Evolutionary conservation across 1,284 basidiomycete species (phyloP).

Genomic region (Acaromyces ingoldii): DNA sequence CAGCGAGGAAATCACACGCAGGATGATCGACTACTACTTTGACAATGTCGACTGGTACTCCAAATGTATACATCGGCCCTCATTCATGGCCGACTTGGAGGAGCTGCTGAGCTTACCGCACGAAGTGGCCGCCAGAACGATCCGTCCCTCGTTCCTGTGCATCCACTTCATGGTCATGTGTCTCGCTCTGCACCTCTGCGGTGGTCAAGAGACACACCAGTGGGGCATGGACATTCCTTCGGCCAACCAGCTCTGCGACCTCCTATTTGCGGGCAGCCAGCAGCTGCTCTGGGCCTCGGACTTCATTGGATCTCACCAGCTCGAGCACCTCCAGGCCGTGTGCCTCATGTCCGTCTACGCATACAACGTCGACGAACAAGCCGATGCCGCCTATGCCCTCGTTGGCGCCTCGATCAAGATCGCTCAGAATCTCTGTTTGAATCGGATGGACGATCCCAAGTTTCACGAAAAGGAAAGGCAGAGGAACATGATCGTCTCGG

Average conservation of each 20-base stretch:
- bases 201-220: constrained; percentile 14
- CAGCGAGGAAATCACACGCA: constrained; percentile 7
- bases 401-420: constrained; percentile 43
- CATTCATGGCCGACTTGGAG: constrained; percentile 11
- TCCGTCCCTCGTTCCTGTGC: constrained; percentile 34
- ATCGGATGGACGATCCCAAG: constrained; percentile 18
- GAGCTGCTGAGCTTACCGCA: constrained; percentile 23
- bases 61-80: constrained; percentile 1
- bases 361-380: constrained; percentile 41
- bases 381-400: constrained; percentile 41
- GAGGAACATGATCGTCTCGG: background rate
- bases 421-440: constrained; percentile 22
- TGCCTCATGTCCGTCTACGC: constrained; percentile 44
- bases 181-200: constrained; percentile 38
- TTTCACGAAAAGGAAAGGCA: constrained; percentile 3
- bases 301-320: constrained; percentile 36
- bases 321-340: constrained; percentile 43
- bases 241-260: constrained; percentile 24
- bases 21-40: constrained; percentile 41
- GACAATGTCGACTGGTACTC: constrained; percentile 41
- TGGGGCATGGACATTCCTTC: constrained; percentile 22
- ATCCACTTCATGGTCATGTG: constrained; percentile 43
- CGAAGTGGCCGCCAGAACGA: constrained; percentile 22
- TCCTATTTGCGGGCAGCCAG: constrained; percentile 36
- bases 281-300: constrained; percentile 40